Evolutionary conservation across 1,284 basidiomycete genomes (phyloP).

Genomic region (Microbotryomycetes sp.): DNA sequence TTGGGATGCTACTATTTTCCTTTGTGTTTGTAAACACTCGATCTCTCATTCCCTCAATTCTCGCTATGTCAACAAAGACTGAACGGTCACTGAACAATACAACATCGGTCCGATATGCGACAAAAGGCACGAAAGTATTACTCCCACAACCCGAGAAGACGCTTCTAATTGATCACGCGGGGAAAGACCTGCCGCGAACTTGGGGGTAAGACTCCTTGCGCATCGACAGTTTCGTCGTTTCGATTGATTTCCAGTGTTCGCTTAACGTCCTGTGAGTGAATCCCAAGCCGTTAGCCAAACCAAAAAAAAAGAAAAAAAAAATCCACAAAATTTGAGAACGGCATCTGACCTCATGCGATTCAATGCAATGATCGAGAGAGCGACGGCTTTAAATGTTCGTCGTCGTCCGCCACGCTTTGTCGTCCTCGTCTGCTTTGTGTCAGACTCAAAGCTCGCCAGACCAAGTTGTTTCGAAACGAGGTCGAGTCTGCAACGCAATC

Average conservation of each 20-base stretch:
- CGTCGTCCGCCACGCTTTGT: background rate
- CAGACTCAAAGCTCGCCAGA: constrained; percentile 7
- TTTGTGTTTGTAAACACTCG: too few relatives aligned
- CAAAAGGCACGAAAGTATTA: too few relatives aligned
- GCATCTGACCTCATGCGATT: constrained; percentile 26
- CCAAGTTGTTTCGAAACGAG: constrained; percentile 9
- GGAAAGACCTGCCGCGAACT: constrained; percentile 28
- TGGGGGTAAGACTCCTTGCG: constrained; percentile 29
- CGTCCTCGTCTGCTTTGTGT: background rate
- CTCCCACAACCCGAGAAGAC: too few relatives aligned
- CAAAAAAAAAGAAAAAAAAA: background rate
- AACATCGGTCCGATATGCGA: too few relatives aligned
- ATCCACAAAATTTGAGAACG: background rate
- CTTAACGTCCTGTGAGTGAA: constrained; percentile 7
- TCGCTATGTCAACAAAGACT: too few relatives aligned
- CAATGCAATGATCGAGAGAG: constrained; percentile 24
- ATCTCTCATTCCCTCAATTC: too few relatives aligned
- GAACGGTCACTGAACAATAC: too few relatives aligned
- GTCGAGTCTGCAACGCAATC: constrained; percentile 17
- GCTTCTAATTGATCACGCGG: too few relatives aligned
- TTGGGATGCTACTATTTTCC: too few relatives aligned
- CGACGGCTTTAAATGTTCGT: constrained; percentile 22
- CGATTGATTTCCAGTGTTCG: constrained; percentile 18
- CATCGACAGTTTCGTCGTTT: constrained; percentile 21
- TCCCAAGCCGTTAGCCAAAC: background rate